Conservation (phyloP, 257 asterid genomes). For the Paraleonurus japonicus region DNA sequence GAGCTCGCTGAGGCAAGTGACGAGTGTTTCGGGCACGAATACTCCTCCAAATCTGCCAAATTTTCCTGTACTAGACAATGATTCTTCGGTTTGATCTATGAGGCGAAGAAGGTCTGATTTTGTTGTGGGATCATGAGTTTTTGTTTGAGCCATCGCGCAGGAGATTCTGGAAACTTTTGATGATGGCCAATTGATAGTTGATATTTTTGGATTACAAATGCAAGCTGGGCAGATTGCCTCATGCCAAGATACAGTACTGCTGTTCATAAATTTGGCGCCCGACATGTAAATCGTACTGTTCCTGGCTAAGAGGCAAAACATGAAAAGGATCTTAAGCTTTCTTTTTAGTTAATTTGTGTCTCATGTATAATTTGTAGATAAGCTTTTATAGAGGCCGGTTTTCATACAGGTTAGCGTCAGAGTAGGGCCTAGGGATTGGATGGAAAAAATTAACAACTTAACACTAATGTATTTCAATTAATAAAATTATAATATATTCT, state of each 20-base stretch:
- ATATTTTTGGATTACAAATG: neutral
- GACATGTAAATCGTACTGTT: neutral
- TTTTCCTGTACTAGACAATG: slow-evolving; percentile 35
- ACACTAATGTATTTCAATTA: too few relatives aligned
- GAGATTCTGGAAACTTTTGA: neutral
- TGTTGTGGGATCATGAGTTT: neutral
- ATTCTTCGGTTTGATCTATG: slow-evolving; percentile 26
- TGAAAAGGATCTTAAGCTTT: too few relatives aligned
- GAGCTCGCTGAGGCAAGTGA: slow-evolving; percentile 49
- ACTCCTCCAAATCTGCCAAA: slow-evolving; percentile 73
- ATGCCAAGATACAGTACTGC: neutral
- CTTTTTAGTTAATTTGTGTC: too few relatives aligned
- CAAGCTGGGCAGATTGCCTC: neutral
- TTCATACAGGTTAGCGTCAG: too few relatives aligned
- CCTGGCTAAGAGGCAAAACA: too few relatives aligned
- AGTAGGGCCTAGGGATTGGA: too few relatives aligned
- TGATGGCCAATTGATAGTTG: neutral
- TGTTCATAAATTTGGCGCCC: neutral
- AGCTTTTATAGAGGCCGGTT: too few relatives aligned
- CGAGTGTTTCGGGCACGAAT: slow-evolving; percentile 69
- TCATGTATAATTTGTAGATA: too few relatives aligned
- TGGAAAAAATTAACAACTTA: too few relatives aligned
- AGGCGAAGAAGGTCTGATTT: slow-evolving; percentile 12
- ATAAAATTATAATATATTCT: too few relatives aligned
- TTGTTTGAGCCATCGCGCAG: slow-evolving; percentile 1